These are phyloP conservation scores for Carpinus fangiana DNA, from an alignment of 306 rosid species.

Conservation along the genomic window DNA sequence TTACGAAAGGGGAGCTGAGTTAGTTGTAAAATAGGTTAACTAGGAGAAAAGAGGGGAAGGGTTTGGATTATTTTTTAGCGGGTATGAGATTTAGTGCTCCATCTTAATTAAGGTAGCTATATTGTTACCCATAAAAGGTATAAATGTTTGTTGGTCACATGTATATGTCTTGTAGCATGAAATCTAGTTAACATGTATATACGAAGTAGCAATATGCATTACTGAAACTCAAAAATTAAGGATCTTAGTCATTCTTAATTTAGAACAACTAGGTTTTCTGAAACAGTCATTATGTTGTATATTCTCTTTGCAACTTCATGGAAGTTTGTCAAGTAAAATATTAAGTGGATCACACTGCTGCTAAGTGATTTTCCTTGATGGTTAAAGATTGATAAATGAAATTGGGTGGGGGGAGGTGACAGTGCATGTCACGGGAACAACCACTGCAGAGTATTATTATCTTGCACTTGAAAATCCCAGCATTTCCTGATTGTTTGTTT, in stretches of 20 bases:
- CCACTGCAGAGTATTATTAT: background rate
- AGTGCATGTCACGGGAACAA: background rate
- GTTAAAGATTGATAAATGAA: background rate
- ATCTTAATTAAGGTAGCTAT: background rate
- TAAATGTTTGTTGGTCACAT: background rate
- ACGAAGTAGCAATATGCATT: background rate
- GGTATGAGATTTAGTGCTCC: background rate
- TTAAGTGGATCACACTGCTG: background rate
- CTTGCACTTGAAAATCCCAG: background rate
- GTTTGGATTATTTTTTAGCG: background rate
- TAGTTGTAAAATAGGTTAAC: background rate
- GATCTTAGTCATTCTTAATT: background rate
- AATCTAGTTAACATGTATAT: background rate
- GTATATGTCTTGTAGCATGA: background rate
- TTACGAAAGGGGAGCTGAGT: background rate
- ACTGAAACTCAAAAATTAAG: background rate
- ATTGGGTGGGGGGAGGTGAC: background rate
- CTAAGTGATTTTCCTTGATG: background rate
- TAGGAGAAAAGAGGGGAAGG: background rate
- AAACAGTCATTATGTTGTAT: background rate
- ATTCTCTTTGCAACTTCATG: background rate
- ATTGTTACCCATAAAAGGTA: background rate
- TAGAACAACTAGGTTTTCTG: background rate
- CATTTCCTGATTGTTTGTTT: background rate
- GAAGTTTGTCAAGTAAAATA: background rate